phyloP scores from a whole-genome alignment of 73 alveolate species.

The Uronychia binucleata region DNA sequence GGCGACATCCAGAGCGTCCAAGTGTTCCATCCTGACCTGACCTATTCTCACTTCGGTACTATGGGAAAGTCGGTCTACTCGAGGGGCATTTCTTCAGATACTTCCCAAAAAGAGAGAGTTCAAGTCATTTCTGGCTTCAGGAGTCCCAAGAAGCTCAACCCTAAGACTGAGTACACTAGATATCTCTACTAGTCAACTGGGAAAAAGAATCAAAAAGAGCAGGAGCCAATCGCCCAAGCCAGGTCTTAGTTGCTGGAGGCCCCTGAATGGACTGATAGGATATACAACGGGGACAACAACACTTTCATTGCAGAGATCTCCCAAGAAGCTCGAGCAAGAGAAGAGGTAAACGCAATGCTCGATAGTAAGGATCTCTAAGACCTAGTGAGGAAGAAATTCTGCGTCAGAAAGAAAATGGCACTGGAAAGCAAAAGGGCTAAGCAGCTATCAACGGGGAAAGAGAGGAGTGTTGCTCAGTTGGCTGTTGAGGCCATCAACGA shows the following conservation, averaged over 20 bases:
- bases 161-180: background rate
- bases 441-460: background rate
- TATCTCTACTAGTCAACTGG: background rate
- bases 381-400: background rate
- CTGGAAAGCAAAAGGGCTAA: background rate
- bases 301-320: background rate
- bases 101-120: background rate
- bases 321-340: background rate
- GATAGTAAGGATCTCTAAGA: too few relatives aligned
- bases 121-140: background rate
- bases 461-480: too few relatives aligned
- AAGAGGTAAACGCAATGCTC: background rate
- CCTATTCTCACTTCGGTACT: conserved; percentile 74
- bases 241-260: conserved; percentile 16
- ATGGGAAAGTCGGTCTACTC: conserved; percentile 31
- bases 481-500: too few relatives aligned
- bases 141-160: conserved; percentile 1
- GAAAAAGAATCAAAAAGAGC: conserved; percentile 1
- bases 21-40: conserved; percentile 59
- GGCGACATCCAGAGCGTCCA: conserved; percentile 61
- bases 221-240: background rate
- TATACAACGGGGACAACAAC: conserved; percentile 47
- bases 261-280: conserved; percentile 51
- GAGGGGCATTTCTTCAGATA: background rate
- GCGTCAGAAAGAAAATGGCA: background rate